Evolutionary conservation across 495 filamentous ascomycete genomes (phyloP), one percentile per base, ranked within the genome.

Genomic region (Aspergillus egyptiacus): DNA sequence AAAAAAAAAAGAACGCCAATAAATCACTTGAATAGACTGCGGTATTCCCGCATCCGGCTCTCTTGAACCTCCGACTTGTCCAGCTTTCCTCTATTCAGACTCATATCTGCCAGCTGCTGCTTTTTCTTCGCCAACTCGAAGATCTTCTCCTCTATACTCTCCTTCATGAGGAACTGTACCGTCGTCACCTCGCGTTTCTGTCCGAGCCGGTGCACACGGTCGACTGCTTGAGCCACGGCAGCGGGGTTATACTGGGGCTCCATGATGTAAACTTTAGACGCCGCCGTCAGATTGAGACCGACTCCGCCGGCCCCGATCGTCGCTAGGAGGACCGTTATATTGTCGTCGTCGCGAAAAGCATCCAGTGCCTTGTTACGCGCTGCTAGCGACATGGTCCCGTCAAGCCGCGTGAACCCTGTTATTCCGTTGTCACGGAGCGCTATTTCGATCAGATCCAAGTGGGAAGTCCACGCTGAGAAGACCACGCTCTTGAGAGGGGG

Each of bases 161-260:
- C 71, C 23, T 75, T 76, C 88, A 97, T 97, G 64, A 97, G 82
- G 64, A 84, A 97, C 28, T 89, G 80, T 11, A 83, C 79, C 1
- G 86, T 95, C 8, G 76, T 77, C 3, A 98, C 93, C 20, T 82
- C 76, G 6, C 91, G 76, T 57, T 77, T 91, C 70, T 98, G 93
- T 0, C 93, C 93, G 15, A 98, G 75, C 14, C 93, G 84, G 62
- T 98, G 93, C 19, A 98, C 85, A 34, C 93, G 87, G 58, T 98
- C 93, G 6, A 98, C 75, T 3, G 93, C 93, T 63, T 98, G 93
- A 5, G 89, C 88, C 55, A 97, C 91, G 0, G 89, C 87, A 5
- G 89, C 91, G 2, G 93, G 93, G 63, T 98, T 98, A 63, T 89
- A 98, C 56, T 96, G 89, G 2, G 93, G 93, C 65, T 98, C 93